Conservation (phyloP, 2,329 filamentous ascomycete species). For the Cordyceps militaris region DNA sequence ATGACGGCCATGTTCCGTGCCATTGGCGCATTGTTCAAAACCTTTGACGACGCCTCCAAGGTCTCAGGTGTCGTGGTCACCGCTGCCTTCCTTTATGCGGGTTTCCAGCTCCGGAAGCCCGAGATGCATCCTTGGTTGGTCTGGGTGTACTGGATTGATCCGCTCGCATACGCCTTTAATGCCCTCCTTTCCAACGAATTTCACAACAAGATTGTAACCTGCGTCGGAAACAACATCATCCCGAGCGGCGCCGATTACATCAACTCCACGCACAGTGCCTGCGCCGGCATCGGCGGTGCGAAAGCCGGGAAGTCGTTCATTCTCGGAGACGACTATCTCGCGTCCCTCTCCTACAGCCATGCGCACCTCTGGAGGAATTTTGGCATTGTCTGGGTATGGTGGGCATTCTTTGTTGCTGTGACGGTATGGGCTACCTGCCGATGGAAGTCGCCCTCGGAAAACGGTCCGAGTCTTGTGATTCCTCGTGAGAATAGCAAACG, state of each 20-base stretch:
- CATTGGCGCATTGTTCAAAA: conserved; percentile 47
- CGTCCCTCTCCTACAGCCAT: conserved; percentile 45
- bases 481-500: conserved; percentile 46
- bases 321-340: conserved; percentile 52
- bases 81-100: conserved; percentile 53
- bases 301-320: conserved; percentile 39
- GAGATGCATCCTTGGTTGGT: conserved; percentile 57
- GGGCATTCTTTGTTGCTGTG: conserved; percentile 49
- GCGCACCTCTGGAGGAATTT: conserved; percentile 53
- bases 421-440: conserved; percentile 51
- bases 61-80: conserved; percentile 43
- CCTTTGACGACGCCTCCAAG: conserved; percentile 54
- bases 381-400: conserved; percentile 57
- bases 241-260: conserved; percentile 43
- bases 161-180: conserved; percentile 64
- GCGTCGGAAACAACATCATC: conserved; percentile 42
- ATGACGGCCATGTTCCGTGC: conserved; percentile 54
- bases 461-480: conserved; percentile 50
- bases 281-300: conserved; percentile 53
- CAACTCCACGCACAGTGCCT: conserved; percentile 39
- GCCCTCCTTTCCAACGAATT: conserved; percentile 66
- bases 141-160: conserved; percentile 60
- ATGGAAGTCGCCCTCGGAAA: conserved; percentile 48
- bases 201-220: conserved; percentile 45
- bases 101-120: conserved; percentile 55